Evolutionary conservation across 208 protist genomes (phyloP), one percentile per base, ranked within the genome.

Genomic region (Leptomonas seymouri): DNA sequence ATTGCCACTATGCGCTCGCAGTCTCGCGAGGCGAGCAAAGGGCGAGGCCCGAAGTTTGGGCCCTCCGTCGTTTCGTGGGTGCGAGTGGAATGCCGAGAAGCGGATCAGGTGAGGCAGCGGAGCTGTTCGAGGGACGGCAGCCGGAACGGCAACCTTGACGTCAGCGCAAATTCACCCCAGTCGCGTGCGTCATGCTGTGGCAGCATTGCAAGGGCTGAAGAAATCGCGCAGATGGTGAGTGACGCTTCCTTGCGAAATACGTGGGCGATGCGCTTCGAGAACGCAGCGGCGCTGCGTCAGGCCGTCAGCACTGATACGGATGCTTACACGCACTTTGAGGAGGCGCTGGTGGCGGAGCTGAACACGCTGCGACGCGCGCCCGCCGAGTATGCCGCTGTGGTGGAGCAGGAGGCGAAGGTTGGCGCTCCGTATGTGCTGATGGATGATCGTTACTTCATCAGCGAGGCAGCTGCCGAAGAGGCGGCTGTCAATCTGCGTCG

Each of bases 311-410:
- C 80, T 42, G 50, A 50, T 49, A 54, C 48, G 23, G 91, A 93
- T 51, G 76, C 74, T 27, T 89, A 86, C 79, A 90, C 78, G 49
- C 60, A 42, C 16, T 84, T 88, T 39, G 91, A 96, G 73, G 68
- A 74, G 44, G 63, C 59, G 5, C 67, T 96, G 30, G 56, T 93
- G 53, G 54, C 55, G 20, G 91, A 96, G 76, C 67, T 96, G 39
- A 96, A 96, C 67, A 64, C 64, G 25, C 53, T 93, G 49, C 85
- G 91, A 0, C 34, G 76, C 9, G 80, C 87, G 28, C 91, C 91
- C n/a, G 71, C 68, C 0, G 77, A 45, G 4, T 96, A 93, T 70
- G 78, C 91, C 23, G 64, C 55, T 14, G 15, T 93, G 3, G 60
- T 96, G 7, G 80, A 90, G 74, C 36, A 45, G 16, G 80, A 93